Conservation (phyloP, 208 protist genomes). For the Leishmania mexicana region DNA sequence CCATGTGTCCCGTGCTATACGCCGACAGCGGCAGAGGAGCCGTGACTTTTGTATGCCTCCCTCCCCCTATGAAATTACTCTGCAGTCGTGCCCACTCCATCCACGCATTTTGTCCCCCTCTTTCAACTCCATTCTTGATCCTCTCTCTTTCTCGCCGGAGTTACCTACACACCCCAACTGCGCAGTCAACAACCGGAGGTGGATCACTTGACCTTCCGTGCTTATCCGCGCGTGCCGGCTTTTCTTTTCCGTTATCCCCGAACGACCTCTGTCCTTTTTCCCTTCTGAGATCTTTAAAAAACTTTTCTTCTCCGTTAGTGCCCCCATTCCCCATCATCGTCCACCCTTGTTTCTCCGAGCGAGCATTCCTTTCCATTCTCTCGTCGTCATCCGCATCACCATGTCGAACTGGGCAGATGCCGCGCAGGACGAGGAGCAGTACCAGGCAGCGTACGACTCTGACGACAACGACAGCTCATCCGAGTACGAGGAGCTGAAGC, state of each 20-base stretch:
- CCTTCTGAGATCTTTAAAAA: slow-evolving; percentile 5
- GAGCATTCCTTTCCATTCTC: not conserved
- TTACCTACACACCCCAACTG: not conserved
- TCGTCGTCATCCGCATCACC: not conserved
- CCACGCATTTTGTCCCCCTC: not conserved
- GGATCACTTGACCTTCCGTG: not conserved
- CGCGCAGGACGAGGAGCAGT: slow-evolving; percentile 57
- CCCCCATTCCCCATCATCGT: not conserved
- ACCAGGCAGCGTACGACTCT: slow-evolving; percentile 35
- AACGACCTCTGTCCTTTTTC: slow-evolving; percentile 1
- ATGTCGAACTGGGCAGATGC: slow-evolving; percentile 62
- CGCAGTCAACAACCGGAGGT: slow-evolving; percentile 6
- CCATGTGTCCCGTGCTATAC: not conserved
- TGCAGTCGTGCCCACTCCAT: not conserved
- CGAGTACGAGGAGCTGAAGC: slow-evolving; percentile 42
- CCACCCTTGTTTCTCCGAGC: not conserved
- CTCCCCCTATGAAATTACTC: not conserved
- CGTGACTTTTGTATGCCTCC: not conserved
- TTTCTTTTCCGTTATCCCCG: not conserved
- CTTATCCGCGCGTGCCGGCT: not conserved
- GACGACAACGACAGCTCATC: slow-evolving; percentile 27
- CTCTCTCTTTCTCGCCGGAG: not conserved
- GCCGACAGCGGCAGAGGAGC: not conserved
- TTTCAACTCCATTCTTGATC: too few species aligned
- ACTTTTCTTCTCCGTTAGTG: not conserved